phyloP scores from a whole-genome alignment of 2,329 filamentous ascomycete species.

The Calonectria honghensis region DNA sequence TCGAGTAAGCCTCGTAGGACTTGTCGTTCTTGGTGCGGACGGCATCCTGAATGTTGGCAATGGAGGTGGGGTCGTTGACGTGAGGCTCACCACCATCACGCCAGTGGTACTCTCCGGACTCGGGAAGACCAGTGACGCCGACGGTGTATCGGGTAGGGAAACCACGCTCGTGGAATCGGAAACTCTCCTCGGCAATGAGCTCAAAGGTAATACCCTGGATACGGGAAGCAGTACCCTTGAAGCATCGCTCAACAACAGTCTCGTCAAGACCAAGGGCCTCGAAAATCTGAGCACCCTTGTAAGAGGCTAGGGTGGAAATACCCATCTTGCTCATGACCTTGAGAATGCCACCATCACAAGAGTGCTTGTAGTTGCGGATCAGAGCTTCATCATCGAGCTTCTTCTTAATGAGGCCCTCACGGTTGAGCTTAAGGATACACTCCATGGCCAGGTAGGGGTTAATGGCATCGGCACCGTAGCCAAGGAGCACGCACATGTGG shows the following conservation, averaged over 20 bases:
- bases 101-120: conserved; percentile 99
- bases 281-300: conserved; percentile 99
- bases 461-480: conserved; percentile 94
- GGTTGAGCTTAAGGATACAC: conserved; percentile 97
- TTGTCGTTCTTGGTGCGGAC: conserved; percentile 98
- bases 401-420: conserved; percentile 94
- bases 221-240: conserved; percentile 93
- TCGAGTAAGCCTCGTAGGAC: conserved; percentile 97
- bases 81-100: conserved; percentile 96
- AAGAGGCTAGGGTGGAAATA: conserved; percentile 95
- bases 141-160: conserved; percentile 88
- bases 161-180: conserved; percentile 95
- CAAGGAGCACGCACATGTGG: conserved; percentile 98
- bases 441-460: conserved; percentile 97
- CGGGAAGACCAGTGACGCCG: conserved; percentile 85
- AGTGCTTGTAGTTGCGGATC: conserved; percentile 97
- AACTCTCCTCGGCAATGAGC: conserved; percentile 93
- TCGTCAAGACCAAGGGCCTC: conserved; percentile 96
- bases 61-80: conserved; percentile 94
- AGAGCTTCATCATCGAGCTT: conserved; percentile 87
- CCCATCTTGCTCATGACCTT: conserved; percentile 99
- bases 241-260: conserved; percentile 93
- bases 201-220: conserved; percentile 97
- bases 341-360: conserved; percentile 94
- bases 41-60: conserved; percentile 97